These are phyloP conservation scores for Beverwykella pulmonaria DNA, from an alignment of 495 filamentous ascomycete species.

Conservation along the genomic window DNA sequence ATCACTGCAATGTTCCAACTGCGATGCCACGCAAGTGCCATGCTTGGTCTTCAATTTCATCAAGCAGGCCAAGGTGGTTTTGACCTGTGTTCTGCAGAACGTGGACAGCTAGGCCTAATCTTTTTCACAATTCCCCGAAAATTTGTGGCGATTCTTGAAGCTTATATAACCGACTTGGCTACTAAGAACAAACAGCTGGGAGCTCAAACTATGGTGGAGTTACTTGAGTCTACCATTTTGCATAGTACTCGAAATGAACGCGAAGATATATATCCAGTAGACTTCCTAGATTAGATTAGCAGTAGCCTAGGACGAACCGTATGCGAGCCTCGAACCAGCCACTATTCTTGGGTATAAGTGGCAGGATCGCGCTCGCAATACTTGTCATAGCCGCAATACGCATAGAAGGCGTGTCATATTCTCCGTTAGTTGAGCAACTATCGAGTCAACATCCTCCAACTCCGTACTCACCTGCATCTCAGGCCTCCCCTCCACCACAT, in stretches of 20 bases:
- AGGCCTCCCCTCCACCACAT: constrained; percentile 39
- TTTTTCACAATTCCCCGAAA: constrained; percentile 30
- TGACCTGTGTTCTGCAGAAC: neutral
- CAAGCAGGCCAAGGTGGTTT: constrained; percentile 38
- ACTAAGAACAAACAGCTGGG: constrained; percentile 31
- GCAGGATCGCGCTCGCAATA: constrained; percentile 40
- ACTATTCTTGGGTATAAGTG: constrained; percentile 39
- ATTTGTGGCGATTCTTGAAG: constrained; percentile 40
- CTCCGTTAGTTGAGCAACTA: constrained; percentile 21
- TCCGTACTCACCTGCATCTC: constrained; percentile 10
- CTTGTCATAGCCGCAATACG: constrained; percentile 42
- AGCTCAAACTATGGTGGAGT: constrained; percentile 12
- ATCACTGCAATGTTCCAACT: constrained; percentile 40
- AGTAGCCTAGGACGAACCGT: constrained; percentile 37
- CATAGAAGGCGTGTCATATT: constrained; percentile 26
- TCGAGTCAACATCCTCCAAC: constrained; percentile 22
- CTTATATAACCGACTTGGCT: constrained; percentile 33
- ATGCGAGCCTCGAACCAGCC: constrained; percentile 38
- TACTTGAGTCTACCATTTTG: constrained; percentile 1
- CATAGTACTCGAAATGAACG: neutral
- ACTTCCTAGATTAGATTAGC: constrained; percentile 34
- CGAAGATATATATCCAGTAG: constrained; percentile 23
- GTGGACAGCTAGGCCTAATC: neutral
- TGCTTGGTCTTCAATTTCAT: constrained; percentile 39
- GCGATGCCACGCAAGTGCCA: constrained; percentile 34